A percentile compares a stretch with the other conserved stretches of the same genome.
These are phyloP conservation scores for Elongisporangium prolatum DNA, from an alignment of 352 stramenopile genomes.

Conservation along the genomic window DNA sequence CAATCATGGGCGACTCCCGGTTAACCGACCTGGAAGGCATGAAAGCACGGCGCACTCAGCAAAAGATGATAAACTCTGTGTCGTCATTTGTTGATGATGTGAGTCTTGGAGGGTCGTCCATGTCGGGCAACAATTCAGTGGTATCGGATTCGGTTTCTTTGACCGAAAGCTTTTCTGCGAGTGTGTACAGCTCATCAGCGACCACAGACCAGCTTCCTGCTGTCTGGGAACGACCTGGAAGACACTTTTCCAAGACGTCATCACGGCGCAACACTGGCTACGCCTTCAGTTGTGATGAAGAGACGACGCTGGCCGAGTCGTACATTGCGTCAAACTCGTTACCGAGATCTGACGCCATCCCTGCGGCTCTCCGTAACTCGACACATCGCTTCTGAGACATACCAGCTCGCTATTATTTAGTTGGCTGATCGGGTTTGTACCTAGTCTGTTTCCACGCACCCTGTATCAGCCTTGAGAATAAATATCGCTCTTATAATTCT, in stretches of 20 bases:
- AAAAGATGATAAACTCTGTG: constrained; percentile 4
- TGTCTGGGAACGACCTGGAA: constrained; percentile 34
- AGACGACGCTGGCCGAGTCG: constrained; percentile 77
- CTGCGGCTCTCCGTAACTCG: constrained; percentile 60
- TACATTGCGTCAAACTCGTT: constrained; percentile 82
- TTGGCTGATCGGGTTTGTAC: not conserved
- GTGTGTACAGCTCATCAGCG: constrained; percentile 57
- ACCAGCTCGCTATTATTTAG: not conserved
- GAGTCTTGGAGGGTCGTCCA: constrained; percentile 6
- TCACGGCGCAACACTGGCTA: constrained; percentile 64
- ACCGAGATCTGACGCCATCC: constrained; percentile 58
- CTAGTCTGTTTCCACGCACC: not conserved
- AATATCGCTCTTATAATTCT: not conserved
- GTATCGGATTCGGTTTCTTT: constrained; percentile 16
- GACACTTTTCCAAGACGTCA: constrained; percentile 27
- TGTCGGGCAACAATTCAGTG: constrained; percentile 3
- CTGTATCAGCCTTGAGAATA: not conserved
- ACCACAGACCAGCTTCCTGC: constrained; percentile 22
- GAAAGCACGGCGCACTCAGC: constrained; percentile 14
- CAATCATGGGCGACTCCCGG: constrained; percentile 44
- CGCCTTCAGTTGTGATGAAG: constrained; percentile 81
- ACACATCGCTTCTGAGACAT: not conserved
- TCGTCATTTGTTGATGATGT: constrained; percentile 3
- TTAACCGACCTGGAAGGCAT: constrained; percentile 41
- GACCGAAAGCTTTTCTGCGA: constrained; percentile 57